Conservation (phyloP, 1,284 basidiomycete genomes). For the Microbotryomycetes sp. region DNA sequence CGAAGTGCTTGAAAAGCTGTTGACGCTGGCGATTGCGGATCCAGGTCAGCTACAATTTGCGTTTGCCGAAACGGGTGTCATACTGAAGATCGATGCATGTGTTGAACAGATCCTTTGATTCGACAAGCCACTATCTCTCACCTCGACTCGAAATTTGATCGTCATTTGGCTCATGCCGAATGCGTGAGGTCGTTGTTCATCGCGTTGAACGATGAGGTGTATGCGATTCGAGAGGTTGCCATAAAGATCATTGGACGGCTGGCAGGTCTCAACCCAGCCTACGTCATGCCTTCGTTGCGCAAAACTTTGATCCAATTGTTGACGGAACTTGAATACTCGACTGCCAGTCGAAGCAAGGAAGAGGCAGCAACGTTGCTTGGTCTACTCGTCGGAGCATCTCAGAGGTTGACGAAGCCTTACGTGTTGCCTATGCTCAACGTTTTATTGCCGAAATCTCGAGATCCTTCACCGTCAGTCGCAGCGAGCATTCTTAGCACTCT, state of each 20-base stretch:
- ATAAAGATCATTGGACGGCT: constrained; percentile 89
- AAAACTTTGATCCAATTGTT: constrained; percentile 95
- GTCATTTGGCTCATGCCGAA: constrained; percentile 97
- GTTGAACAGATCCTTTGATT: constrained; percentile 63
- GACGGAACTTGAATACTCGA: constrained; percentile 95
- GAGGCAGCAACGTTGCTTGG: constrained; percentile 85
- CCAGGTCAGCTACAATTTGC: constrained; percentile 55
- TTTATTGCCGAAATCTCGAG: constrained; percentile 79
- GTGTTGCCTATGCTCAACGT: constrained; percentile 93
- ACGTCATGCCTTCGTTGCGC: constrained; percentile 95
- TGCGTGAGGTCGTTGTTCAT: constrained; percentile 96
- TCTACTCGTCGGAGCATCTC: constrained; percentile 79
- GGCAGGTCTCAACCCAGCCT: constrained; percentile 92
- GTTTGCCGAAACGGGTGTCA: not conserved
- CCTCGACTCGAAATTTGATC: constrained; percentile 91
- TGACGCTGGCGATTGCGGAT: constrained; percentile 96
- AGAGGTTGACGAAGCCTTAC: constrained; percentile 92
- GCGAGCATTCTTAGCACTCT: constrained; percentile 90
- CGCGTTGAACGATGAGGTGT: constrained; percentile 94
- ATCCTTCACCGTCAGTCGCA: constrained; percentile 77
- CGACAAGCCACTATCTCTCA: constrained; percentile 81
- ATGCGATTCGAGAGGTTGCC: constrained; percentile 85
- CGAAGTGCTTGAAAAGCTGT: constrained; percentile 92
- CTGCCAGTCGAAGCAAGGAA: constrained; percentile 72
- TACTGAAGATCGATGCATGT: not conserved